Evolutionary conservation across 108 stramenopile genomes (phyloP), one percentile per base, ranked within the genome.

Genomic region (Skeletonema menzelii): DNA sequence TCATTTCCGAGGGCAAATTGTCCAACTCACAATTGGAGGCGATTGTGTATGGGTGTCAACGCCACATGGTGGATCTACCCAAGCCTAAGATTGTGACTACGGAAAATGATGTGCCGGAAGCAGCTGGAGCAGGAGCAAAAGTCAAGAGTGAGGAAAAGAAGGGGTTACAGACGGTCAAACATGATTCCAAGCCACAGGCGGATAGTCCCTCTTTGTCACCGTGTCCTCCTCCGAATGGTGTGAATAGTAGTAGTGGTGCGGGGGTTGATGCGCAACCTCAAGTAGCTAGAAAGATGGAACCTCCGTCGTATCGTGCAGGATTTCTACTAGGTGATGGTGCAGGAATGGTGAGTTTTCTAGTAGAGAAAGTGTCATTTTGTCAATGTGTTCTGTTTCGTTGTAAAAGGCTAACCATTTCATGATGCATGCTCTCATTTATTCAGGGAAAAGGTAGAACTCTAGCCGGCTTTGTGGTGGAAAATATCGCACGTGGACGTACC

Each of bases 291-390:
- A 85, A 87, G 22, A 67, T 72, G 10, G 68, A 75, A 31, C 67
- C 70, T 19, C 76, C 72, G 5, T 72, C 85, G 11, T 57, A 47
- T 37, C 64, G 89, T 19, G 82, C 84, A 4, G 91, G 91, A 1
- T 91, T 91, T 56, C 85, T 93, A 60, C 58, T 93, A n/a, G 92
- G 91, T 28, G 92, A 93, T 66, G 92, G 90, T 27, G 88, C 92
- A 0, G 91, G 91, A 0, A 84, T 90, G 49, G 49, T 53, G 22
- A 53, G 49, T 49, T 0, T 5, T 37, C 8, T 8, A 40, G 38
- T 1, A 14, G 34, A 37, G 3, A 7, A 1, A 1, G 38, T 14
- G 38, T 40, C 12, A 40, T 14, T 12, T 14, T 14, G 14, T 40
- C 38, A 14, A 14, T 40, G 14, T 40, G 14, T 40, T 40, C 1